phyloP scores from a whole-genome alignment of 2,329 filamentous ascomycete species.

The Immersiporthe knoxdaviesiana region DNA sequence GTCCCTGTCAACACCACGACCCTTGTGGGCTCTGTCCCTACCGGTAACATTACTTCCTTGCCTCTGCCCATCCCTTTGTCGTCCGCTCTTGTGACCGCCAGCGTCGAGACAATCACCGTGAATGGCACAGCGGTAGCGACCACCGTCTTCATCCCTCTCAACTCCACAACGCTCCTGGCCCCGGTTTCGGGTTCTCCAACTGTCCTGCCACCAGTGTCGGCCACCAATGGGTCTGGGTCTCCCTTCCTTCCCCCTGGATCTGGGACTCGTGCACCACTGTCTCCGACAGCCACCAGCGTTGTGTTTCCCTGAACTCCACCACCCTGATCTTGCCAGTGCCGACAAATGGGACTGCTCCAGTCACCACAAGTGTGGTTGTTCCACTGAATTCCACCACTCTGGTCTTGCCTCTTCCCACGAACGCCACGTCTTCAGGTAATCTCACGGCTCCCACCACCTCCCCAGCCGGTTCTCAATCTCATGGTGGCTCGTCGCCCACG shows the following conservation, averaged over 20 bases:
- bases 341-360: slow-evolving; percentile 11
- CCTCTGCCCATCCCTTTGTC: slow-evolving; percentile 11
- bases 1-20: slow-evolving; percentile 19
- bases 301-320: slow-evolving; percentile 16
- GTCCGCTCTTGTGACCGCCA: slow-evolving; percentile 17
- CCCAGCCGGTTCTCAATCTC: slow-evolving; percentile 8
- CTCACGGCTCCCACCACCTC: slow-evolving; percentile 11
- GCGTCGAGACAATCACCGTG: slow-evolving; percentile 22
- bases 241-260: slow-evolving; percentile 18
- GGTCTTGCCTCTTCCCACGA: slow-evolving; percentile 16
- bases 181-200: slow-evolving; percentile 17
- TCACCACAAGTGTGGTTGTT: slow-evolving; percentile 12
- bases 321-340: background rate
- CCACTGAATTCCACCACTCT: slow-evolving; percentile 15
- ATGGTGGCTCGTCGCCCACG: slow-evolving; percentile 19
- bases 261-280: slow-evolving; percentile 9
- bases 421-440: slow-evolving; percentile 19
- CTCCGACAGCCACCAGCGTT: slow-evolving; percentile 7
- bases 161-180: slow-evolving; percentile 22
- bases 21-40: slow-evolving; percentile 16
- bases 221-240: slow-evolving; percentile 19
- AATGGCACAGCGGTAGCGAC: slow-evolving; percentile 27
- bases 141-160: slow-evolving; percentile 24
- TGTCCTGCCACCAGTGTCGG: slow-evolving; percentile 5
- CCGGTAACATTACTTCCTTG: slow-evolving; percentile 15